Percentiles rank a stretch among this genome's conserved stretches.
phyloP scores from a whole-genome alignment of 208 protist species.

The Crithidia acanthocephali region DNA sequence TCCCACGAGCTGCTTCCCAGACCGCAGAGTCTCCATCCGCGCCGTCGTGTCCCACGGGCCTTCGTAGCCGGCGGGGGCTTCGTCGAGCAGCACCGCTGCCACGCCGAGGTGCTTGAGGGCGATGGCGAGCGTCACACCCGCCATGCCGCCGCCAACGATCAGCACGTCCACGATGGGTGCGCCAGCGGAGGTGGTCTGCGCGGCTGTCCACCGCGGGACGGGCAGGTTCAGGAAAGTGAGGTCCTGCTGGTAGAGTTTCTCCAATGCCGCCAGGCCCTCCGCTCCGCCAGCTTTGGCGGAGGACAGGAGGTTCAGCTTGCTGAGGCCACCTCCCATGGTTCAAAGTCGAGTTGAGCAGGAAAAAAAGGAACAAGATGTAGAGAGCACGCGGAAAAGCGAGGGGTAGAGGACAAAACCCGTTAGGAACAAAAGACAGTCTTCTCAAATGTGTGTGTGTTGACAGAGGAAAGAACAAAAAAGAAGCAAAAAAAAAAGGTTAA shows the following conservation, averaged over 20 bases:
- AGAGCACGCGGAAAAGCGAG: too few species aligned
- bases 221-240: conserved; percentile 15
- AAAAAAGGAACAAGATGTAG: not conserved
- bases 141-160: conserved; percentile 22
- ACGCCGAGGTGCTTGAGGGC: conserved; percentile 17
- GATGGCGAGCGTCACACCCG: conserved; percentile 10
- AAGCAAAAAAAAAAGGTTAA: too few species aligned
- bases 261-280: conserved; percentile 3
- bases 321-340: conserved; percentile 6
- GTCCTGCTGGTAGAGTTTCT: conserved; percentile 20
- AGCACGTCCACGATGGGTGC: conserved; percentile 19
- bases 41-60: conserved; percentile 30
- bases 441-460: too few species aligned
- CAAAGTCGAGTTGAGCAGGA: too few species aligned
- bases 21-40: conserved; percentile 28
- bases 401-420: too few species aligned
- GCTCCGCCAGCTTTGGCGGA: not conserved
- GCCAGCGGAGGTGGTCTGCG: conserved; percentile 10
- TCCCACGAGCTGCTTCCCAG: conserved; percentile 18
- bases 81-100: conserved; percentile 6
- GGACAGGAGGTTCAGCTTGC: not conserved
- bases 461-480: too few species aligned
- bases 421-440: too few species aligned
- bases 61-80: conserved; percentile 17
- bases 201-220: conserved; percentile 9